Evolutionary conservation across 1,284 basidiomycete species (phyloP).

Genomic region (Athelia psychrophila): DNA sequence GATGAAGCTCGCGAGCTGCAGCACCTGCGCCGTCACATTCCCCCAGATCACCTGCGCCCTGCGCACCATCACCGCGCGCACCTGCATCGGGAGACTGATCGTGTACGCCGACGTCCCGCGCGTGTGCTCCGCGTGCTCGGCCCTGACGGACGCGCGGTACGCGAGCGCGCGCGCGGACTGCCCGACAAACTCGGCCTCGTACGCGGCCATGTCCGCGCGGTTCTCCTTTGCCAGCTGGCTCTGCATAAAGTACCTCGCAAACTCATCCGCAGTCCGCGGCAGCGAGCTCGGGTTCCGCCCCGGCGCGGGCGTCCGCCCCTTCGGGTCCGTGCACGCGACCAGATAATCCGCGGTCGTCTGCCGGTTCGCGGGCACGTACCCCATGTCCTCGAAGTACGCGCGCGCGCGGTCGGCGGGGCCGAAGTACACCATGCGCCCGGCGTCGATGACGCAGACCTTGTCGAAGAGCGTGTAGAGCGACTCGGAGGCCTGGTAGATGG

Average conservation of each 20-base stretch:
- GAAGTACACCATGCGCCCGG: slow-evolving; percentile 64
- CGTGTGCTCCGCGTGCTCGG: slow-evolving; percentile 47
- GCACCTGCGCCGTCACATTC: slow-evolving; percentile 37
- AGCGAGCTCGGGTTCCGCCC: slow-evolving; percentile 8
- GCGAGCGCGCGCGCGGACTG: slow-evolving; percentile 30
- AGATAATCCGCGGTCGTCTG: slow-evolving; percentile 66
- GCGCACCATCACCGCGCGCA: slow-evolving; percentile 61
- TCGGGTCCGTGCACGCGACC: slow-evolving; percentile 25
- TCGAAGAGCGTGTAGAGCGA: slow-evolving; percentile 49
- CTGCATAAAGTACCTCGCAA: slow-evolving; percentile 42
- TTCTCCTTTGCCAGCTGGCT: slow-evolving; percentile 38
- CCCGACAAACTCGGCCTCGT: slow-evolving; percentile 37
- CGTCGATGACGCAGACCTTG: slow-evolving; percentile 52
- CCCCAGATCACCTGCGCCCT: slow-evolving; percentile 69
- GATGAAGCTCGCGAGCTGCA: slow-evolving; percentile 41
- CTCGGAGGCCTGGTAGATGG: slow-evolving; percentile 63
- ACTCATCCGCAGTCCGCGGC: slow-evolving; percentile 49
- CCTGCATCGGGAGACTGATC: slow-evolving; percentile 56
- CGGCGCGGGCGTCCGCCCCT: slow-evolving; percentile 1
- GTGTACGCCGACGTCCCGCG: slow-evolving; percentile 42
- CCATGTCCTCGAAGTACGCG: slow-evolving; percentile 61
- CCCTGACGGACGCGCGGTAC: slow-evolving; percentile 48
- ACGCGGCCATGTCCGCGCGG: slow-evolving; percentile 41
- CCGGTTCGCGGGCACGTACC: slow-evolving; percentile 51
- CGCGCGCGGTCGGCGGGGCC: slow-evolving; percentile 51